phyloP scores from a whole-genome alignment of 345 rosid genomes.

The Brassica cretica region DNA sequence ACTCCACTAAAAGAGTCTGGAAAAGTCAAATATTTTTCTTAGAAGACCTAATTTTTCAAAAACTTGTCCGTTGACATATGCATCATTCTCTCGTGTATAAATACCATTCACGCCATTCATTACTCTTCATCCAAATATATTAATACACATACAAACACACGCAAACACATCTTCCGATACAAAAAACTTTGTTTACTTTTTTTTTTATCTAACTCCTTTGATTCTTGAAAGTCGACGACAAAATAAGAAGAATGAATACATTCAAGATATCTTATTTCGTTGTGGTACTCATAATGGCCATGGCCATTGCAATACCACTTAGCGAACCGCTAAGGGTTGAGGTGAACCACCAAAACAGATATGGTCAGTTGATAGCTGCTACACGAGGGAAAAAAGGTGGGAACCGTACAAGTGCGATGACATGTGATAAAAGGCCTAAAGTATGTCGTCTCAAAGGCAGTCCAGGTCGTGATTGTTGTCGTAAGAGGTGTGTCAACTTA shows the following conservation, averaged over 20 bases:
- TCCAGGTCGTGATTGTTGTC: conserved; percentile 59
- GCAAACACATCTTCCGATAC: not conserved
- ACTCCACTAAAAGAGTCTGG: conserved; percentile 36
- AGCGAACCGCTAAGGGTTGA: conserved; percentile 31
- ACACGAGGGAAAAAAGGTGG: conserved; percentile 11
- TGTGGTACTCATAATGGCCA: conserved; percentile 24
- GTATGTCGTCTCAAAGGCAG: conserved; percentile 54
- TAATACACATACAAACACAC: conserved; percentile 25
- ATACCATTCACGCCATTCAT: conserved; percentile 24
- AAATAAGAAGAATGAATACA: conserved; percentile 27
- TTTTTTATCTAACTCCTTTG: not conserved
- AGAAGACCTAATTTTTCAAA: conserved; percentile 16
- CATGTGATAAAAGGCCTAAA: conserved; percentile 50
- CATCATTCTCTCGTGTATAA: conserved; percentile 28
- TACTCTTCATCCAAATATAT: conserved; percentile 32
- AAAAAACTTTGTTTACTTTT: not conserved
- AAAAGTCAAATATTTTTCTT: conserved; percentile 32
- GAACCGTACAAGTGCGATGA: conserved; percentile 34
- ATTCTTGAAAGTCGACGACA: not conserved
- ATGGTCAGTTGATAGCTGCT: conserved; percentile 12
- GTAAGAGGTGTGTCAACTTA: conserved; percentile 55
- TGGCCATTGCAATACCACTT: conserved; percentile 33
- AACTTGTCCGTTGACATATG: conserved; percentile 22
- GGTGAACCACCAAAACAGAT: not conserved
- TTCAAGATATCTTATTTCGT: conserved; percentile 35